A percentile compares a stretch with the other conserved stretches of the same genome.
Evolutionary conservation across 176 grass and related monocot genomes (phyloP).

Genomic region (Juncus inflexus): DNA sequence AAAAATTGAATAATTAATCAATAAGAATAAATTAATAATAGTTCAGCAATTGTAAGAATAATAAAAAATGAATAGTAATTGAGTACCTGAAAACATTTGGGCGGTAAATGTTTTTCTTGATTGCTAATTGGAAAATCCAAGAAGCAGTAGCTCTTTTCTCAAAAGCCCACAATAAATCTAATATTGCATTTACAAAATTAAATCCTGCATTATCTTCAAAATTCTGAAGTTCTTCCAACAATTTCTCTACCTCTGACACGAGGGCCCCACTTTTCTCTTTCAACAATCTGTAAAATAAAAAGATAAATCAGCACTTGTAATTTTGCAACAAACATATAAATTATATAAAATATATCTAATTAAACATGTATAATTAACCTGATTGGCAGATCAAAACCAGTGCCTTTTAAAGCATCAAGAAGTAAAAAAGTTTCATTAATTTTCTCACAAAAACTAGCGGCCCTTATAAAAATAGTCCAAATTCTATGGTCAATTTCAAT

Average conservation of each 20-base stretch:
- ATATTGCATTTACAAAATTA: constrained; percentile 95
- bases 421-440: constrained; percentile 66
- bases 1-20: constrained; percentile 16
- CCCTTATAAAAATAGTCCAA: constrained; percentile 93
- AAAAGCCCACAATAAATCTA: constrained; percentile 89
- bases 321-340: constrained; percentile 10
- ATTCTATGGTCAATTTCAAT: constrained; percentile 83
- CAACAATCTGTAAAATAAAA: constrained; percentile 56
- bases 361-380: constrained; percentile 40
- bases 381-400: constrained; percentile 83
- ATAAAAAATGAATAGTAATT: constrained; percentile 10
- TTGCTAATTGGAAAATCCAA: constrained; percentile 85
- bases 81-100: constrained; percentile 74
- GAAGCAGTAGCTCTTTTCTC: constrained; percentile 76
- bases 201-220: constrained; percentile 66
- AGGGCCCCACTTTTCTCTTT: constrained; percentile 47
- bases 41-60: not conserved
- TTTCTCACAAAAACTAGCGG: constrained; percentile 79
- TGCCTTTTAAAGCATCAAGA: constrained; percentile 57
- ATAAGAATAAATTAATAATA: constrained; percentile 9
- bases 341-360: not conserved
- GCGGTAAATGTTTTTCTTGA: constrained; percentile 60
- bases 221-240: constrained; percentile 44
- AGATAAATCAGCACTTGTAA: constrained; percentile 29
- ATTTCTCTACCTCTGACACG: constrained; percentile 45